Percentiles rank a stretch among this genome's conserved stretches.
Evolutionary conservation across 2,329 filamentous ascomycete species (phyloP).

Genomic region (Thermochaetoides dissita): DNA sequence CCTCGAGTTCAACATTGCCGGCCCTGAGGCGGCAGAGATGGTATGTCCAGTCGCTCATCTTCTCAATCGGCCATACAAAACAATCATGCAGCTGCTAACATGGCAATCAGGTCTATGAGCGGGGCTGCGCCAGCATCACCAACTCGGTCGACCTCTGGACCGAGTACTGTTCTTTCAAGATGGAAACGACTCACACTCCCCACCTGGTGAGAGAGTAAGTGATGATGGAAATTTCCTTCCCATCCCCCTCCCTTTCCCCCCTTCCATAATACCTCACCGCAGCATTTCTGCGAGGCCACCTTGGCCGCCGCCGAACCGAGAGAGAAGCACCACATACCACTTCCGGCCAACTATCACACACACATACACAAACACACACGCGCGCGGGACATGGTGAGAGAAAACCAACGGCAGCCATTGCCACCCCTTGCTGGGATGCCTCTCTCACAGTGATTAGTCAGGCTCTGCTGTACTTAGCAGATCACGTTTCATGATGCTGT

Average conservation of each 20-base stretch:
- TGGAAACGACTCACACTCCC: constrained; percentile 88
- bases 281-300: constrained; percentile 29
- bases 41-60: constrained; percentile 31
- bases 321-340: neutral
- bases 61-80: too few species aligned
- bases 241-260: constrained; percentile 35
- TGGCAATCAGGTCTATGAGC: constrained; percentile 65
- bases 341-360: neutral
- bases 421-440: constrained; percentile 39
- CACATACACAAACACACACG: too few species aligned
- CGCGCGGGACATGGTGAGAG: constrained; percentile 49
- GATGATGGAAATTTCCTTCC: constrained; percentile 50
- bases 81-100: constrained; percentile 1
- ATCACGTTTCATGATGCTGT: constrained; percentile 22
- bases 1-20: constrained; percentile 89
- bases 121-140: constrained; percentile 82
- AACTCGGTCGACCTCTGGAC: constrained; percentile 95
- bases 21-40: constrained; percentile 94
- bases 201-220: constrained; percentile 99
- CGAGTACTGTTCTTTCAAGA: constrained; percentile 95
- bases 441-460: constrained; percentile 52
- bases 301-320: constrained; percentile 24
- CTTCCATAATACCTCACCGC: constrained; percentile 18
- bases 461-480: constrained; percentile 36
- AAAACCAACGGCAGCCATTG: constrained; percentile 40